Percentiles rank a stretch among this genome's conserved stretches.
These are phyloP conservation scores for Botrytis sinoallii DNA, from an alignment of 2,329 filamentous ascomycete genomes.

Conservation along the genomic window DNA sequence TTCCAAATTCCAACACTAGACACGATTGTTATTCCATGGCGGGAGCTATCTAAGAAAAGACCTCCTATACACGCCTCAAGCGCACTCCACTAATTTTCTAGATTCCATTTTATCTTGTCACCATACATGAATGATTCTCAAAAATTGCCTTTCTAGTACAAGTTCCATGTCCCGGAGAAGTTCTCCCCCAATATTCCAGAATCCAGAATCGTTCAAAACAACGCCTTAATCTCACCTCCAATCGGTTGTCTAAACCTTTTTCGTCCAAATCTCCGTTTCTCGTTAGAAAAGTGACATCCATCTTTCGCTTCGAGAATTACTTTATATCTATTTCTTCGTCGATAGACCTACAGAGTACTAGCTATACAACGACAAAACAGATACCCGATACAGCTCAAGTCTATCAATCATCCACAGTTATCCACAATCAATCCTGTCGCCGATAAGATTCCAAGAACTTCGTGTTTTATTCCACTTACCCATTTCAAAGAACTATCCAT, in stretches of 20 bases:
- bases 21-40: neutral
- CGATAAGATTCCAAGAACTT: neutral
- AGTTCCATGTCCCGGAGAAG: neutral
- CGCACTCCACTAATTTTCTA: neutral
- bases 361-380: neutral
- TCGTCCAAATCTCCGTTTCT: neutral
- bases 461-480: neutral
- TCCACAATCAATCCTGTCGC: neutral
- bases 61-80: conserved; percentile 2
- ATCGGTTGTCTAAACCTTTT: conserved; percentile 7
- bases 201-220: neutral
- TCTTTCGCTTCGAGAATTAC: neutral
- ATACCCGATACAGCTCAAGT: neutral
- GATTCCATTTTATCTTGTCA: neutral
- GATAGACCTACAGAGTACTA: neutral
- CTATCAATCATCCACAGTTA: neutral
- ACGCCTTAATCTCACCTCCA: neutral
- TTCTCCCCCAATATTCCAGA: neutral
- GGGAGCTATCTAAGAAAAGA: neutral
- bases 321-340: conserved; percentile 2
- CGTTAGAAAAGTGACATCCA: neutral
- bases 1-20: neutral
- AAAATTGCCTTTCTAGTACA: neutral
- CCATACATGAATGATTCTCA: neutral
- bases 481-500: neutral